Conservation (phyloP, 345 rosid genomes). For the Citrus cavaleriei region DNA sequence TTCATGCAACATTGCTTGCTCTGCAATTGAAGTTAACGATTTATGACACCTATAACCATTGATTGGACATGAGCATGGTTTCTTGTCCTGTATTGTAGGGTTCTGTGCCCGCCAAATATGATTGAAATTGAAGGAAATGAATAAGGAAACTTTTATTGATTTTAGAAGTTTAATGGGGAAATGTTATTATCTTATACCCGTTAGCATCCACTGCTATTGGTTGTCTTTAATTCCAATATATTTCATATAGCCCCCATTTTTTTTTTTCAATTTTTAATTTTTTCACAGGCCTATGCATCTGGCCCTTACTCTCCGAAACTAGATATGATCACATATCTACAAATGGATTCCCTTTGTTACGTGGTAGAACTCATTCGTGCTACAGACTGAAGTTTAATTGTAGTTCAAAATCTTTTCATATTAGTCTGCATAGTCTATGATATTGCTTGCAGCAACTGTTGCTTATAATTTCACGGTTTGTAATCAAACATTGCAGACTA, state of each 20-base stretch:
- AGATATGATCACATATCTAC: not conserved
- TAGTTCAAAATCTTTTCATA: not conserved
- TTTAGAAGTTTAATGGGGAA: too few species aligned
- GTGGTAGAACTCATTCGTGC: not conserved
- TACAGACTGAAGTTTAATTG: not conserved
- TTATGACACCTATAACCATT: not conserved
- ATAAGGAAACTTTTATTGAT: too few species aligned
- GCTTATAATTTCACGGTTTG: not conserved
- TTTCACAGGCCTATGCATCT: not conserved
- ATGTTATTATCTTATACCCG: too few species aligned
- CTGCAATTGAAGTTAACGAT: not conserved
- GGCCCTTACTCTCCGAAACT: not conserved
- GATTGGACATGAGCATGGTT: not conserved
- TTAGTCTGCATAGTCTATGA: not conserved
- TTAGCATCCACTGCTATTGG: too few species aligned
- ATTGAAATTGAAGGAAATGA: too few species aligned
- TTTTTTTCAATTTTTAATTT: too few species aligned
- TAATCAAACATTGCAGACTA: constrained; percentile 52
- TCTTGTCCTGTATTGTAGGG: not conserved
- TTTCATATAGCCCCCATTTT: too few species aligned
- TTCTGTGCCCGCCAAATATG: too few species aligned
- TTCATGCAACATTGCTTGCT: not conserved
- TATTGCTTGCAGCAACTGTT: not conserved
- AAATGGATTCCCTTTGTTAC: not conserved
- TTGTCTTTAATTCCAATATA: too few species aligned